These are phyloP conservation scores for Chimonanthus praecox DNA, from an alignment of 164 flowering plant genomes.

Conservation along the genomic window DNA sequence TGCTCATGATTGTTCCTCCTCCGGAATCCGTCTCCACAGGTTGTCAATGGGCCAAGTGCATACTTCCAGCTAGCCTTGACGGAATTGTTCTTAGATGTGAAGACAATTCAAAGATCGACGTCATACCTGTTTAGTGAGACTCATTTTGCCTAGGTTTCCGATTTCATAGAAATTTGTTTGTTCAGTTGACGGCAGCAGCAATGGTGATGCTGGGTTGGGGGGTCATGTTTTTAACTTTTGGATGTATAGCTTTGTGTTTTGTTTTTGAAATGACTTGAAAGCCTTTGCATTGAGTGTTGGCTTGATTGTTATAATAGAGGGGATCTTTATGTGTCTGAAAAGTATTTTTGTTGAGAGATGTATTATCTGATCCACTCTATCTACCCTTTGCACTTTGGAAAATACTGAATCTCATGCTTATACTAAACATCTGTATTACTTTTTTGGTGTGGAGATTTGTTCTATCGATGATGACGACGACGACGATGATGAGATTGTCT, in stretches of 20 bases:
- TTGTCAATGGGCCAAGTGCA: constrained; percentile 75
- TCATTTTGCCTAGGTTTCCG: background rate
- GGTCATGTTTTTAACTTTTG: constrained; percentile 11
- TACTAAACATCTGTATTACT: background rate
- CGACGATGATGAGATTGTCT: too few species aligned
- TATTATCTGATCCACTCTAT: background rate
- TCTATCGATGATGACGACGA: too few species aligned
- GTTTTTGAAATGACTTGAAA: constrained; percentile 2
- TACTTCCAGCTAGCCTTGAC: constrained; percentile 80
- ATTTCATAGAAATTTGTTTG: constrained; percentile 23
- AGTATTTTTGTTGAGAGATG: background rate
- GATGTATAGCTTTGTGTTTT: constrained; percentile 8
- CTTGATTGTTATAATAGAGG: constrained; percentile 5
- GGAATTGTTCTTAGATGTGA: constrained; percentile 87
- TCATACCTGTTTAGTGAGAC: constrained; percentile 56
- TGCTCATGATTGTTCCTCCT: constrained; percentile 88
- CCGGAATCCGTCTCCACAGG: constrained; percentile 73
- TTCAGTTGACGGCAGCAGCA: constrained; percentile 17
- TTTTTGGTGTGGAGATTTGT: too few species aligned
- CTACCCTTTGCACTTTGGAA: background rate
- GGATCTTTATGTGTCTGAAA: background rate
- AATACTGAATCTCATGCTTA: too few species aligned
- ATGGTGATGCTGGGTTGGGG: constrained; percentile 12
- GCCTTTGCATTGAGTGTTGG: constrained; percentile 10
- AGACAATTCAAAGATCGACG: constrained; percentile 71